These are phyloP conservation scores for Cadophora gregata DNA, from an alignment of 2,329 filamentous ascomycete genomes.

Conservation along the genomic window DNA sequence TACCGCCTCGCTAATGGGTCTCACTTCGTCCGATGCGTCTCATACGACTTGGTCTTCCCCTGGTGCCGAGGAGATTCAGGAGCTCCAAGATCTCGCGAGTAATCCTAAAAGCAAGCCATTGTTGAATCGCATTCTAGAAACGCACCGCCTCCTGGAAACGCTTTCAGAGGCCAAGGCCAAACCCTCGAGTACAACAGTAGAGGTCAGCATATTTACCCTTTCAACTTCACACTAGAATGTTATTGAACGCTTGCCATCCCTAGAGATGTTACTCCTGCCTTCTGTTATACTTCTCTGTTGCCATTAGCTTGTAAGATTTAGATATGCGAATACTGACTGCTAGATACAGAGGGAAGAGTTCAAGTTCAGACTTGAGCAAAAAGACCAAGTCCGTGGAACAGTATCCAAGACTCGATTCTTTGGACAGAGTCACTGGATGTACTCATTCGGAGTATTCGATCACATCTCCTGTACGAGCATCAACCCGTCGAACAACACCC, in stretches of 20 bases:
- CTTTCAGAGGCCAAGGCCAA: conserved; percentile 4
- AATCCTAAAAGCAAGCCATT: conserved; percentile 16
- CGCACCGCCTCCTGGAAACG: conserved; percentile 20
- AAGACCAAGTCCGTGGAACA: conserved; percentile 24
- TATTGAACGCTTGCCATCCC: background rate
- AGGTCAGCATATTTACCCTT: background rate
- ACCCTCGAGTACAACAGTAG: background rate
- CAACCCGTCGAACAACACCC: conserved; percentile 20
- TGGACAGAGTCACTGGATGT: conserved; percentile 41
- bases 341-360: background rate
- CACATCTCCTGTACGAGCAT: conserved; percentile 25
- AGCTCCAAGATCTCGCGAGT: background rate
- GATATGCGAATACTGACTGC: background rate
- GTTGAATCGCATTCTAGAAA: conserved; percentile 23
- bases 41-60: conserved; percentile 21
- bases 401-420: conserved; percentile 39
- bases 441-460: conserved; percentile 35
- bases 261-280: background rate
- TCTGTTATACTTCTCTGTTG: background rate
- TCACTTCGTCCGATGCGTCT: conserved; percentile 12
- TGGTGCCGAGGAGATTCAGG: background rate
- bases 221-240: background rate
- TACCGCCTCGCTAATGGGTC: conserved; percentile 12
- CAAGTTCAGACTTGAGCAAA: conserved; percentile 20
- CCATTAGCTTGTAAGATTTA: background rate